A percentile compares a stretch with the other conserved stretches of the same genome.
Conservation (phyloP, 2,329 filamentous ascomycete species). For the Cladosporium sp. region DNA sequence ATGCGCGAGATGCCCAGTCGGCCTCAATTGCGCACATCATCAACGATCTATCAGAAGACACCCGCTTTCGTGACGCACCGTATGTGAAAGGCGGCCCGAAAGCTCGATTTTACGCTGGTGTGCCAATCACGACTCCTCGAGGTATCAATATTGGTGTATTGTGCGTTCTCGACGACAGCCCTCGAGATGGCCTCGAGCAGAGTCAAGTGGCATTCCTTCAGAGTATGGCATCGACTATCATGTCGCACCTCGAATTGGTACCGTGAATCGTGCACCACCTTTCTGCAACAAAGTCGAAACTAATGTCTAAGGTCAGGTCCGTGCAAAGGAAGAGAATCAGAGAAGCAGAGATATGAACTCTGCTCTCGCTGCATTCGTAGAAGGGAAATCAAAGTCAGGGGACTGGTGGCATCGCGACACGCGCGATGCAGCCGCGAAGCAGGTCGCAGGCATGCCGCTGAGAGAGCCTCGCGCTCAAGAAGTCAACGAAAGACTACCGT, state of each 20-base stretch:
- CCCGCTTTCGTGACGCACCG: conserved; percentile 32
- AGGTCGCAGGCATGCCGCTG: background rate
- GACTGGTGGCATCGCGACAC: conserved; percentile 14
- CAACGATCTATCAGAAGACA: conserved; percentile 34
- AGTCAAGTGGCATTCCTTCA: conserved; percentile 58
- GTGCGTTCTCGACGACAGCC: conserved; percentile 60
- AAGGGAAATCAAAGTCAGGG: conserved; percentile 23
- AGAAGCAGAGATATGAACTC: conserved; percentile 58
- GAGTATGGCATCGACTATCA: conserved; percentile 59
- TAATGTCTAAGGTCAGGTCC: conserved; percentile 28
- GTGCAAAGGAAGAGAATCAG: conserved; percentile 54
- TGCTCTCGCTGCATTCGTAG: conserved; percentile 53
- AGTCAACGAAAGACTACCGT: background rate
- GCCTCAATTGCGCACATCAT: conserved; percentile 29
- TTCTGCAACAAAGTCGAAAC: background rate
- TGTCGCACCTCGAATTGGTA: conserved; percentile 63
- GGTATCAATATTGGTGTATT: conserved; percentile 63
- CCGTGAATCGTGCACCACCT: background rate
- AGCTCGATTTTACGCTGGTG: conserved; percentile 57
- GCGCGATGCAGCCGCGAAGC: background rate
- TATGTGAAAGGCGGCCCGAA: conserved; percentile 35
- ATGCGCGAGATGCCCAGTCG: conserved; percentile 18
- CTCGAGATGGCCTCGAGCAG: conserved; percentile 53
- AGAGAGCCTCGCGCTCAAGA: background rate
- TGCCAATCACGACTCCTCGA: conserved; percentile 61